These are phyloP conservation scores for Anthracocystis walkeri DNA, from an alignment of 1,284 basidiomycete species.

Conservation along the genomic window DNA sequence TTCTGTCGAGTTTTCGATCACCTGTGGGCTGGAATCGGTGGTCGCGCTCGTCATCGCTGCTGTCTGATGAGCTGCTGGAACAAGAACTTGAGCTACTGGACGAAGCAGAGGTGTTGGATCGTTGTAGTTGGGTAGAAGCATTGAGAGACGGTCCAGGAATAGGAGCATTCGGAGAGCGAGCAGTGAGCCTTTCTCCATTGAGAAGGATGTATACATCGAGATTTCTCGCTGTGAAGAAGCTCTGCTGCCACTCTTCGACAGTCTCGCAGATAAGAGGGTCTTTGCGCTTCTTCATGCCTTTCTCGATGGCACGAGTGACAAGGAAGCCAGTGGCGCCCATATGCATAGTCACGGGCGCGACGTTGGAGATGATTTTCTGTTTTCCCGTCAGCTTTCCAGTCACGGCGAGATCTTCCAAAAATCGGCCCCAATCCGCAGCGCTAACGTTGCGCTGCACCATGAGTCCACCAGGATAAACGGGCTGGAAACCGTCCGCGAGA, in stretches of 20 bases:
- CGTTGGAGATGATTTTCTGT: slow-evolving; percentile 22
- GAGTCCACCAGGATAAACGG: slow-evolving; percentile 25
- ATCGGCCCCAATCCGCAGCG: slow-evolving; percentile 36
- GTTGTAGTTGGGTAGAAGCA: neutral
- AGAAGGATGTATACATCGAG: slow-evolving; percentile 36
- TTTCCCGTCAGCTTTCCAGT: slow-evolving; percentile 24
- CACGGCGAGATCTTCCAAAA: slow-evolving; percentile 28
- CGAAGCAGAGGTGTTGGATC: neutral
- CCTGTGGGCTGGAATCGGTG: slow-evolving; percentile 70
- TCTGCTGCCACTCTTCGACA: slow-evolving; percentile 31
- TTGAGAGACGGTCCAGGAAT: slow-evolving; percentile 1
- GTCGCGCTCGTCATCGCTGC: neutral
- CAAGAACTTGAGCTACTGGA: slow-evolving; percentile 9
- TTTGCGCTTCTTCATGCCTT: slow-evolving; percentile 29
- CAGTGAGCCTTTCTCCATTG: slow-evolving; percentile 21
- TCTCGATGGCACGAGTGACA: slow-evolving; percentile 35
- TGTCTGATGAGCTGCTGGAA: slow-evolving; percentile 18
- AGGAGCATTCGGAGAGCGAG: slow-evolving; percentile 14
- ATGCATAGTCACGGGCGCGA: slow-evolving; percentile 32
- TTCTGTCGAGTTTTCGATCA: slow-evolving; percentile 74
- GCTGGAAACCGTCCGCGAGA: slow-evolving; percentile 26
- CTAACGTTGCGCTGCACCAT: slow-evolving; percentile 26
- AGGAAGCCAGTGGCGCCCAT: slow-evolving; percentile 33
- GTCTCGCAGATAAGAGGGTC: slow-evolving; percentile 29
- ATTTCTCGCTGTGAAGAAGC: slow-evolving; percentile 25